phyloP scores from a whole-genome alignment of 1,139 yeast genomes.

The Candida neerlandica region DNA sequence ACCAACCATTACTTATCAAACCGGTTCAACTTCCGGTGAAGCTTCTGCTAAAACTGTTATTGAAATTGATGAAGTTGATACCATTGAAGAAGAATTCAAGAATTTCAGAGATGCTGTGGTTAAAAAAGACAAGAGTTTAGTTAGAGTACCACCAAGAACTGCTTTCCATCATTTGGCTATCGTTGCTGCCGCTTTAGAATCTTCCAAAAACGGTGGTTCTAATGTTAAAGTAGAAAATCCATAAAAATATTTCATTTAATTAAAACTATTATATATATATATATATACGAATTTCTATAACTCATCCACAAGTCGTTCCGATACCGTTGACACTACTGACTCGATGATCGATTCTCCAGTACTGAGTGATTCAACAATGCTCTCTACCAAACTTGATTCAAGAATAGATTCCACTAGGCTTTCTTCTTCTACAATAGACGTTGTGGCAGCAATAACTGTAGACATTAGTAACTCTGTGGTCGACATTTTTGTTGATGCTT shows the following conservation, averaged over 20 bases:
- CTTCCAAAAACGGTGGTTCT: conserved; percentile 62
- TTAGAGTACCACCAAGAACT: conserved; percentile 64
- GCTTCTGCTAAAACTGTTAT: conserved; percentile 50
- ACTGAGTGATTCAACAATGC: neutral
- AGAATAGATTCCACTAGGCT: neutral
- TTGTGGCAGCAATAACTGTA: conserved; percentile 8
- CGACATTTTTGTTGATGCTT: neutral
- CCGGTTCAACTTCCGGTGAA: conserved; percentile 45
- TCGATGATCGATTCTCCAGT: conserved; percentile 1
- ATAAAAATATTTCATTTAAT: too few relatives aligned
- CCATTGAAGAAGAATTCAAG: conserved; percentile 61
- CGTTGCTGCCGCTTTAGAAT: conserved; percentile 79
- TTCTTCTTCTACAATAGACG: conserved; percentile 1
- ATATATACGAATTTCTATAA: conserved; percentile 8
- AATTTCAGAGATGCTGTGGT: conserved; percentile 73
- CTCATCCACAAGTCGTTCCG: conserved; percentile 13
- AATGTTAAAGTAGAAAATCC: conserved; percentile 51
- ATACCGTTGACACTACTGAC: neutral
- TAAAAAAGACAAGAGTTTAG: conserved; percentile 60
- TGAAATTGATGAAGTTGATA: conserved; percentile 58
- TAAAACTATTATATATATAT: neutral
- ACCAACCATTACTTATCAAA: conserved; percentile 52
- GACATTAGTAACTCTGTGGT: conserved; percentile 8
- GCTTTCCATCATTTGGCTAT: conserved; percentile 93
- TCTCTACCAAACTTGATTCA: neutral